Evolutionary conservation across 345 rosid species (phyloP), one percentile per base, ranked within the genome.

Genomic region (Xanthoceras sorbifolium): DNA sequence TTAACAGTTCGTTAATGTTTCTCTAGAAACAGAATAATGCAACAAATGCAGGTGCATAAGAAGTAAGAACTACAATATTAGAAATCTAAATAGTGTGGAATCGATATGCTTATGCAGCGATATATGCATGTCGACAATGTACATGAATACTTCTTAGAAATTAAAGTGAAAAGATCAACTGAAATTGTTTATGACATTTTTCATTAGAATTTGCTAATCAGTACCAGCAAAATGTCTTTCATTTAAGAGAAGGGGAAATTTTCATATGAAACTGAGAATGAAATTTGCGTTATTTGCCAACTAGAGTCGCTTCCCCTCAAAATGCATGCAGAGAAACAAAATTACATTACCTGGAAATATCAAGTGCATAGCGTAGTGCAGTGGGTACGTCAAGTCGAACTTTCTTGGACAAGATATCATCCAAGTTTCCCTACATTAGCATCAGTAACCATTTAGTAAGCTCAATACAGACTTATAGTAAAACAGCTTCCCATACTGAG

Each of bases 281-380:
- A 70, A n/a, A 55, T 72, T 34, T 22, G 2, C 36, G 48, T 32
- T 50, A 28, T 64, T 17, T 50, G 29, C 20, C 63, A 52, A 29
- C 73, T 7, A 8, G 6, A 52, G 18, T 52, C 18, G 32, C 42
- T 67, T 50, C 18, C 40, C 29, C 1, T 20, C 10, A 31, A 25
- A 59, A 48, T 66, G 17, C 38, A 46, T 9, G 25, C 3, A 69
- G 52, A 72, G 67, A 59, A 61, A 23, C 4, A 64, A 26, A 40
- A 36, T 17, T 6, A 46, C 1, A 34, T 63, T 57, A 87, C 93
- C 86, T 81, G 10, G 93, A 88, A 69, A 90, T 86, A 69, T 90
- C 90, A 26, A 90, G 86, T 26, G 90, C 93, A 70, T 82, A 85
- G 61, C 89, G 90, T 23, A 90, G 29, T 31, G 85, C 90, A 44